Percentiles rank a stretch among this genome's conserved stretches.
Conservation (phyloP, 1,284 basidiomycete species). For the Volvariella volvacea region DNA sequence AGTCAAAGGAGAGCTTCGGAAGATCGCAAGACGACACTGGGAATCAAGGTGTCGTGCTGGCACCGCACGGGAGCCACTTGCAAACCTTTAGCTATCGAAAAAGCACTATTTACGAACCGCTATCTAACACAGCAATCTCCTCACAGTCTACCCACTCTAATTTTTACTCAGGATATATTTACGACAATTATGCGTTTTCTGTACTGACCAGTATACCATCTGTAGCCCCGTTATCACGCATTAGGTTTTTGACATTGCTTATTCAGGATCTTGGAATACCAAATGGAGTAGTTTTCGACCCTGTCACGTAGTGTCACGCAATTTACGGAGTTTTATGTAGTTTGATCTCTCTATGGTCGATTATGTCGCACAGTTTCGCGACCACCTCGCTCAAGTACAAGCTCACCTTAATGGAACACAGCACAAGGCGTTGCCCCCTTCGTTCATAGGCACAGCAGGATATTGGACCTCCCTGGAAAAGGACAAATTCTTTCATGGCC, state of each 20-base stretch:
- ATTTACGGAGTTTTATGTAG: too few relatives aligned
- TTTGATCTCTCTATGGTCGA: background rate
- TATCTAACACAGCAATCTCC: too few relatives aligned
- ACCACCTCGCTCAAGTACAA: constrained; percentile 23
- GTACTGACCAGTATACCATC: too few relatives aligned
- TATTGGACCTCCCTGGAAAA: constrained; percentile 67
- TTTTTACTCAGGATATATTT: too few relatives aligned
- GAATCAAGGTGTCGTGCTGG: constrained; percentile 25
- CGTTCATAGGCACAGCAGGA: constrained; percentile 37
- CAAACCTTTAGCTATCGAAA: constrained; percentile 20
- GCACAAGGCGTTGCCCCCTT: constrained; percentile 22
- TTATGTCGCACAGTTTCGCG: constrained; percentile 23
- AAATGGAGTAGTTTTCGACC: too few relatives aligned
- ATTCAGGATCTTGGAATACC: too few relatives aligned
- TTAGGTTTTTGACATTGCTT: too few relatives aligned
- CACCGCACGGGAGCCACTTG: constrained; percentile 22
- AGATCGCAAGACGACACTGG: constrained; percentile 40
- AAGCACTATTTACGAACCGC: background rate
- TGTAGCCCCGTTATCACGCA: too few relatives aligned
- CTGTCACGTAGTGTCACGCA: too few relatives aligned
- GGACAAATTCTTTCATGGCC: constrained; percentile 60
- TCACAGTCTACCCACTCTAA: too few relatives aligned
- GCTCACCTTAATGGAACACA: constrained; percentile 25
- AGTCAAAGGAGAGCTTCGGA: constrained; percentile 45
- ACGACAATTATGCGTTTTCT: too few relatives aligned